phyloP scores from a whole-genome alignment of 2,329 filamentous ascomycete species.

The Periconia sp. region DNA sequence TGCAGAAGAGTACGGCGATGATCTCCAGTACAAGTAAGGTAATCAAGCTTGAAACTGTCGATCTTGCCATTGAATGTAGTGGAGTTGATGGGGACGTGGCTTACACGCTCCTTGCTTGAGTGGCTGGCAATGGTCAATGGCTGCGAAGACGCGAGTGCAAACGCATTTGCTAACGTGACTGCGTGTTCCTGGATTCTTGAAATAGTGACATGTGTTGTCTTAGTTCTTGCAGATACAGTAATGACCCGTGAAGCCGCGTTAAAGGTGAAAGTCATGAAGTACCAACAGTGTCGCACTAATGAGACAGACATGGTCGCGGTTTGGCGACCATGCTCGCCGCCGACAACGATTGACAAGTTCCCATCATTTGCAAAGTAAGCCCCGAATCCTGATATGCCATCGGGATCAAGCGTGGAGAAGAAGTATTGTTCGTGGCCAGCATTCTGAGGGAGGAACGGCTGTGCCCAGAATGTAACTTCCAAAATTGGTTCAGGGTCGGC shows the following conservation, averaged over 20 bases:
- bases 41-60: constrained; percentile 13
- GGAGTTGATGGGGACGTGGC: constrained; percentile 1
- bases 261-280: constrained; percentile 3
- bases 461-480: constrained; percentile 9
- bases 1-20: constrained; percentile 8
- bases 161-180: not conserved
- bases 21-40: constrained; percentile 7
- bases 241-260: not conserved
- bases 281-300: constrained; percentile 2
- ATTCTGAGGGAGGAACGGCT: constrained; percentile 5
- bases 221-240: not conserved
- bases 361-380: constrained; percentile 1
- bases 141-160: constrained; percentile 1
- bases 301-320: not conserved
- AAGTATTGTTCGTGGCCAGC: constrained; percentile 11
- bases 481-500: not conserved
- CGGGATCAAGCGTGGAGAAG: constrained; percentile 9
- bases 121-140: constrained; percentile 7
- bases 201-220: not conserved
- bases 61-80: constrained; percentile 19
- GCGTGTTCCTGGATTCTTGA: not conserved
- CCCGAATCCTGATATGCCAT: not conserved
- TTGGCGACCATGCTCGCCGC: not conserved
- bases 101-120: constrained; percentile 1
- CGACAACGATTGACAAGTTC: constrained; percentile 1